Conservation (phyloP, 2,329 filamentous ascomycete species). For the Blastomyces emzantsi region DNA sequence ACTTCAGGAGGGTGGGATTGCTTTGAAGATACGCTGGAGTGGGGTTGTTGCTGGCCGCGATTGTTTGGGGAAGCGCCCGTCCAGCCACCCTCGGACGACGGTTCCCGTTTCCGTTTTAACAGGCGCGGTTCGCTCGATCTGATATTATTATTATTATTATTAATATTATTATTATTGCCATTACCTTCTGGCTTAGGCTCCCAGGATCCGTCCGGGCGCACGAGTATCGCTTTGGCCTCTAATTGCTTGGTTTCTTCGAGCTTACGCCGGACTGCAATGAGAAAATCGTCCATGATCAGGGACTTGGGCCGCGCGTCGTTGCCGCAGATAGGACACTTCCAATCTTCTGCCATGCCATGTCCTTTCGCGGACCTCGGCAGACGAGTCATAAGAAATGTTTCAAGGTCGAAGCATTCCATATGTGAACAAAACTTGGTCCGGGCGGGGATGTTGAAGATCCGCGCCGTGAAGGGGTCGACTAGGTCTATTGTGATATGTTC, state of each 20-base stretch:
- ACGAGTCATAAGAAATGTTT: conserved; percentile 66
- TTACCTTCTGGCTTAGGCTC: conserved; percentile 36
- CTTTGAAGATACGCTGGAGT: background rate
- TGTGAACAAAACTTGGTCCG: conserved; percentile 64
- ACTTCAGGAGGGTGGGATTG: conserved; percentile 10
- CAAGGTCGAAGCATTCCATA: conserved; percentile 81
- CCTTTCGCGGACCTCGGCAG: conserved; percentile 33
- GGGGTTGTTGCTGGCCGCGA: background rate
- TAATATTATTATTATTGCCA: background rate
- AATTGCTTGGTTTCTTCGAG: conserved; percentile 45
- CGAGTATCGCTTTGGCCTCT: conserved; percentile 51
- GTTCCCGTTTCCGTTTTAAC: conserved; percentile 3
- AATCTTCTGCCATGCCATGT: conserved; percentile 43
- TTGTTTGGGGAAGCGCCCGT: background rate
- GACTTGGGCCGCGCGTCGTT: conserved; percentile 64
- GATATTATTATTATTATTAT: background rate
- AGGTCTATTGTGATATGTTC: conserved; percentile 54
- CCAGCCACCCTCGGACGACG: background rate
- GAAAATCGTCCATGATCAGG: conserved; percentile 65
- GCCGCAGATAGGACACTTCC: conserved; percentile 79
- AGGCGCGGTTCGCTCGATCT: background rate
- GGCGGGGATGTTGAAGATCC: conserved; percentile 61
- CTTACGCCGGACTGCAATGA: conserved; percentile 51
- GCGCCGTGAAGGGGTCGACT: conserved; percentile 57
- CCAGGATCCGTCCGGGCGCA: conserved; percentile 60